Conservation (phyloP, 306 rosid species). For the Cucumis hystrix region DNA sequence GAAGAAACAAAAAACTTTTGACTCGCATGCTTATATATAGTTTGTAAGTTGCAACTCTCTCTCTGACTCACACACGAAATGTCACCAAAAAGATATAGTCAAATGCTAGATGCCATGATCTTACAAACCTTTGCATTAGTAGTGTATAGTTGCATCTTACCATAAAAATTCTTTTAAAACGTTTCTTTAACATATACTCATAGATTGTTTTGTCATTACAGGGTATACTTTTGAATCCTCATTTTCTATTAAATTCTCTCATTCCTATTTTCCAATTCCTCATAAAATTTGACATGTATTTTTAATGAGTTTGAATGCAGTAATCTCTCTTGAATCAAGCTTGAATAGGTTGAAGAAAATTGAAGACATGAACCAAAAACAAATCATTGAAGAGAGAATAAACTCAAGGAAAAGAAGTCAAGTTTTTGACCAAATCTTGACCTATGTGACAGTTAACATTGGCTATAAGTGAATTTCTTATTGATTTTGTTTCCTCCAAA, state of each 20-base stretch:
- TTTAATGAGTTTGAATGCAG: not conserved
- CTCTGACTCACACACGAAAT: no score
- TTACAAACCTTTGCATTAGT: no score
- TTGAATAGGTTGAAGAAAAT: not conserved
- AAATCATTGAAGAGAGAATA: not conserved
- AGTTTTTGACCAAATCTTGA: not conserved
- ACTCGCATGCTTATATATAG: no score
- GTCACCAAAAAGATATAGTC: no score
- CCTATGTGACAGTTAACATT: not conserved
- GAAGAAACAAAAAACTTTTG: no score
- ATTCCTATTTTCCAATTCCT: not conserved
- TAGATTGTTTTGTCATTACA: no score
- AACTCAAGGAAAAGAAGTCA: not conserved
- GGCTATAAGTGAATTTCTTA: not conserved
- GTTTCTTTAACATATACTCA: no score
- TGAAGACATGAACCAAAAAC: not conserved
- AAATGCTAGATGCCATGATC: no score
- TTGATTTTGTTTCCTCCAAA: not conserved
- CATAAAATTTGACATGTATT: not conserved
- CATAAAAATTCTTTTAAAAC: no score
- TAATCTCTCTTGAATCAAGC: not conserved
- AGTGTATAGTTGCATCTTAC: no score
- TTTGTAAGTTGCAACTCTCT: no score
- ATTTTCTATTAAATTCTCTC: not conserved
- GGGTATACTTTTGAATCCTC: no score